Conservation (phyloP, 352 stramenopile genomes). For the Blastocystis sp. region DNA sequence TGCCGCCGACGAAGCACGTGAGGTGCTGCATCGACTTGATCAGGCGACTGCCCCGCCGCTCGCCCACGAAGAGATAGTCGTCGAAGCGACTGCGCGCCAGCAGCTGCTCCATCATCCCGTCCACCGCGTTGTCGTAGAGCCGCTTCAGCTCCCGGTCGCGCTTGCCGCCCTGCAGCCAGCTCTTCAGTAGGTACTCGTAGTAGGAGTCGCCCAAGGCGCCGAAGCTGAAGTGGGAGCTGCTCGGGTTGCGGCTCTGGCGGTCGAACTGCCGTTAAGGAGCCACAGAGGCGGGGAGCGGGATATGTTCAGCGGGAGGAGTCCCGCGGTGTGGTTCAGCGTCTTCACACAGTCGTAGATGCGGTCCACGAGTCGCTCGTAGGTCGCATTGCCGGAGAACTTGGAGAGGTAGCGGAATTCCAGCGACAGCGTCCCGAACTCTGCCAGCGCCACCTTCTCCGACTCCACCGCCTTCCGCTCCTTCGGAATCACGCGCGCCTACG, state of each 20-base stretch:
- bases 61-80: conserved; percentile 67
- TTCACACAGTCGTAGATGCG: conserved; percentile 60
- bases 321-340: background rate
- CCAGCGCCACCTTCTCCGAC: conserved; percentile 60
- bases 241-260: conserved; percentile 55
- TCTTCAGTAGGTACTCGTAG: conserved; percentile 95
- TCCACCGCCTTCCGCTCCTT: background rate
- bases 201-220: conserved; percentile 84
- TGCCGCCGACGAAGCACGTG: conserved; percentile 82
- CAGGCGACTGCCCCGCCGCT: conserved; percentile 60
- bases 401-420: conserved; percentile 71
- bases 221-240: conserved; percentile 69
- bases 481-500: background rate
- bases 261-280: background rate
- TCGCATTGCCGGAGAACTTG: conserved; percentile 68
- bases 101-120: conserved; percentile 78
- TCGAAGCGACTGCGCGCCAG: conserved; percentile 65
- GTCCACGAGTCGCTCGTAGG: conserved; percentile 63
- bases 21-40: conserved; percentile 85
- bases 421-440: conserved; percentile 71
- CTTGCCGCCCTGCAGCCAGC: conserved; percentile 83
- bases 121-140: conserved; percentile 82
- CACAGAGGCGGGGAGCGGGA: background rate
- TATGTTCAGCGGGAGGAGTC: conserved; percentile 33
- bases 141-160: conserved; percentile 61